Conservation (phyloP, 75 land plant genomes). For the Cupressus sempervirens region DNA sequence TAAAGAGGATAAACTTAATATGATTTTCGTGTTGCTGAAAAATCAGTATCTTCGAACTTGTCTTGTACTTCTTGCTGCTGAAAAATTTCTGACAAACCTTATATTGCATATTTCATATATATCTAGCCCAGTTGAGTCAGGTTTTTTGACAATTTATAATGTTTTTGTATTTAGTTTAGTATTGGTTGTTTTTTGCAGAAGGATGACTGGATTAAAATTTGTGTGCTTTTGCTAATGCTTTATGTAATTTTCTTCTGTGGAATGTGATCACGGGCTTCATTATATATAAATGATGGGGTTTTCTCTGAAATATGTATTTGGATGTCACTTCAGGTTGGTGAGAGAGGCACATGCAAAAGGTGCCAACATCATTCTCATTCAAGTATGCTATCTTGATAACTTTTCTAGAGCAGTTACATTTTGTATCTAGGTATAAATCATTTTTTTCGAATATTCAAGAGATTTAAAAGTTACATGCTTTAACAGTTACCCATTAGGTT, state of each 20-base stretch:
- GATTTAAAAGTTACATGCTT: not conserved
- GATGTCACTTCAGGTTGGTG: constrained; percentile 55
- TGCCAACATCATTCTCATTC: constrained; percentile 85
- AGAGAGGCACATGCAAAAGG: constrained; percentile 86
- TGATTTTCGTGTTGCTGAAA: not conserved
- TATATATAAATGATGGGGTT: not conserved
- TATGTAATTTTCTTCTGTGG: not conserved
- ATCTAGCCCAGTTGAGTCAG: not conserved
- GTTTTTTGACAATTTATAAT: not conserved
- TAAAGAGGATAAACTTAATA: not conserved
- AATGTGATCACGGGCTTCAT: not conserved
- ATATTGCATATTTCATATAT: not conserved
- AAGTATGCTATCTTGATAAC: constrained; percentile 32
- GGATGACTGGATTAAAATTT: not conserved
- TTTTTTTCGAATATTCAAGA: not conserved
- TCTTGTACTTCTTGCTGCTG: constrained; percentile 13
- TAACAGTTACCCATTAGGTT: not conserved
- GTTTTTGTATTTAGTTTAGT: not conserved
- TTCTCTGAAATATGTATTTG: not conserved
- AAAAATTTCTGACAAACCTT: not conserved
- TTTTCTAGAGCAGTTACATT: not conserved
- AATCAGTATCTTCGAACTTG: not conserved
- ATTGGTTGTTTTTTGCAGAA: not conserved
- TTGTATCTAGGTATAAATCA: not conserved
- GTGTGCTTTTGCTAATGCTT: not conserved